Evolutionary conservation across 495 filamentous ascomycete species (phyloP).

Genomic region (Penicillium robsamsonii): DNA sequence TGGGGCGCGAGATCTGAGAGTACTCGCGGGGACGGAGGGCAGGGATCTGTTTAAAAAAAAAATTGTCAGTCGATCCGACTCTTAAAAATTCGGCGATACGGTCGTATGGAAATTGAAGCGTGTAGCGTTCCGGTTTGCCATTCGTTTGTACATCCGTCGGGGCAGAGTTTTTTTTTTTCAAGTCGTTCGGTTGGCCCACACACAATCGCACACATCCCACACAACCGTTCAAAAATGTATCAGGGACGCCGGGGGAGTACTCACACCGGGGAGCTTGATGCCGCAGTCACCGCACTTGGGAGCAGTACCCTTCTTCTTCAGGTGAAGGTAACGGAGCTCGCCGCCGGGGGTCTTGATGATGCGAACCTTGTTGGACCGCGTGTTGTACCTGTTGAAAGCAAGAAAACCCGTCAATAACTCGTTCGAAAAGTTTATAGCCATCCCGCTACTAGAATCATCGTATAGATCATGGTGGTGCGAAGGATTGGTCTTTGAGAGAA

Average conservation of each 20-base stretch:
- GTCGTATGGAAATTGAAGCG: conserved; percentile 11
- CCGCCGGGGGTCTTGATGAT: conserved; percentile 96
- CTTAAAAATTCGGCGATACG: conserved; percentile 4
- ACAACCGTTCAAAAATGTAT: conserved; percentile 14
- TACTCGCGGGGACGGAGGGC: conserved; percentile 98
- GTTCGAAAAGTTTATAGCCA: conserved; percentile 12
- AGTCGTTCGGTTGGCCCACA: conserved; percentile 16
- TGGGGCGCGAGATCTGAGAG: conserved; percentile 89
- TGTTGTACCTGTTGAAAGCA: conserved; percentile 73
- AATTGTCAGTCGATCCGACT: conserved; percentile 22
- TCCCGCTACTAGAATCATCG: conserved; percentile 15
- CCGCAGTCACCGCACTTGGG: conserved; percentile 99
- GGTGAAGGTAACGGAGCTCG: conserved; percentile 89
- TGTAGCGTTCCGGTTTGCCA: conserved; percentile 12
- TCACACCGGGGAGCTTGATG: conserved; percentile 89
- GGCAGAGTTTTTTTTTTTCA: conserved; percentile 20
- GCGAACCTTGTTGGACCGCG: conserved; percentile 92
- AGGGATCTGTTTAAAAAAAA: conserved; percentile 62
- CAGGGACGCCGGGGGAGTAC: conserved; percentile 43
- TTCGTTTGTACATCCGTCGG: conserved; percentile 8
- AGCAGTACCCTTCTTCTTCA: conserved; percentile 95
- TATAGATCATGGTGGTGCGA: conserved; percentile 20
- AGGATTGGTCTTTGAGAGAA: conserved; percentile 18
- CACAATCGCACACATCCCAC: conserved; percentile 22
- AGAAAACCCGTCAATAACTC: conserved; percentile 38